Evolutionary conservation across 805 yeast species (phyloP).

Genomic region (Sugiyamaella floridensis): DNA sequence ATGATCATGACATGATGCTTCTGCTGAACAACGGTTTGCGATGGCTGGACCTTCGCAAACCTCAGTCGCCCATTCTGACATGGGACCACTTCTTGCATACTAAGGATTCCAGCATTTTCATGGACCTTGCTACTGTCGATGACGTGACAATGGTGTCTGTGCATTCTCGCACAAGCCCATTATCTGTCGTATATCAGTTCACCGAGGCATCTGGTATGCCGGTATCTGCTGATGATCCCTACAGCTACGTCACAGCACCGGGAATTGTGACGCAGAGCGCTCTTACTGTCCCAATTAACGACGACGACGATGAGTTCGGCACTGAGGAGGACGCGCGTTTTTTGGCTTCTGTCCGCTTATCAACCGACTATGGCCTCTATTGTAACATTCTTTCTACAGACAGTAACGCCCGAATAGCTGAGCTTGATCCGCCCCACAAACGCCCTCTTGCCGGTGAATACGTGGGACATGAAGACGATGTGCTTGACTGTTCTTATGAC

Average conservation of each 20-base stretch:
- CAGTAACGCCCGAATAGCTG: background rate
- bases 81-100: constrained; percentile 66
- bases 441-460: background rate
- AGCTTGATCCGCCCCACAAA: background rate
- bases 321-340: background rate
- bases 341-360: background rate
- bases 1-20: constrained; percentile 39
- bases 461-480: background rate
- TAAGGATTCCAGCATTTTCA: constrained; percentile 45
- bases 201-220: constrained; percentile 33
- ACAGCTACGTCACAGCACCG: constrained; percentile 13
- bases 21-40: constrained; percentile 63
- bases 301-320: background rate
- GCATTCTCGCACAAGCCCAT: constrained; percentile 31
- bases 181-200: constrained; percentile 32
- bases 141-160: constrained; percentile 22
- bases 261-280: background rate
- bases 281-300: background rate
- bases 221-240: constrained; percentile 35
- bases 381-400: background rate
- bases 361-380: background rate
- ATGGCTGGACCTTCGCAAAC: constrained; percentile 36
- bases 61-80: constrained; percentile 46
- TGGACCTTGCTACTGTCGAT: constrained; percentile 30
- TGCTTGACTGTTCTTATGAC: background rate